Conservation (phyloP, 2,329 filamentous ascomycete species). For the Fusarium equiseti region DNA sequence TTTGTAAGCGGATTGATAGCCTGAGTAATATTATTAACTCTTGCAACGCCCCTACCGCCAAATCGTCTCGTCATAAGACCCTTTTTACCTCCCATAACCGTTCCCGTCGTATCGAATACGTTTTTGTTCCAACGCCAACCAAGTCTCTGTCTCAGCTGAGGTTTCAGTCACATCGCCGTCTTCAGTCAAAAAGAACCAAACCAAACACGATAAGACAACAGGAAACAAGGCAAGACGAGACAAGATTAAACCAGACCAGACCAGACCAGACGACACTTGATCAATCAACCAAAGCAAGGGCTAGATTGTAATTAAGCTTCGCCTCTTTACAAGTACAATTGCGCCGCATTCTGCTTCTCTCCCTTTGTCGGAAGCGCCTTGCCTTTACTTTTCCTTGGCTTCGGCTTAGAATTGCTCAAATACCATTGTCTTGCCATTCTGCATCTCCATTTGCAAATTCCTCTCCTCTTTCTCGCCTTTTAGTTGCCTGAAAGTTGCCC, state of each 20-base stretch:
- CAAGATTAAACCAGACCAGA: not conserved
- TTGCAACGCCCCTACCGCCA: not conserved
- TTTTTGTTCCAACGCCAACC: constrained; percentile 9
- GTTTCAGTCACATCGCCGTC: constrained; percentile 38
- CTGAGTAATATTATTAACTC: constrained; percentile 9
- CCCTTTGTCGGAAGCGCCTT: constrained; percentile 16
- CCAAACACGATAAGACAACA: constrained; percentile 19
- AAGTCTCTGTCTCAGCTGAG: constrained; percentile 32
- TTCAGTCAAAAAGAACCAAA: constrained; percentile 20
- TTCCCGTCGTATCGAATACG: constrained; percentile 16
- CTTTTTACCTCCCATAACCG: constrained; percentile 6
- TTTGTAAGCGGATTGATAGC: constrained; percentile 31
- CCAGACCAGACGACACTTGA: not conserved
- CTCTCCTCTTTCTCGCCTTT: constrained; percentile 15
- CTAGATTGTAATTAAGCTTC: constrained; percentile 32
- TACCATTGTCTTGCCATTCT: constrained; percentile 18
- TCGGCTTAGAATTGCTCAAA: constrained; percentile 27
- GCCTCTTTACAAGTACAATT: constrained; percentile 20
- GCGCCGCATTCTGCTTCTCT: constrained; percentile 37
- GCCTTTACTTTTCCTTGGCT: constrained; percentile 5
- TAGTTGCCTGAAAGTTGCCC: constrained; percentile 5
- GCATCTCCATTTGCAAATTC: constrained; percentile 15
- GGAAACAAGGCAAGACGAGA: constrained; percentile 9
- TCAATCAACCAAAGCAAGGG: constrained; percentile 16
- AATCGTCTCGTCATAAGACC: constrained; percentile 8